These are phyloP conservation scores for Raphanus raphanistrum DNA, from an alignment of 345 rosid species.

Conservation along the genomic window DNA sequence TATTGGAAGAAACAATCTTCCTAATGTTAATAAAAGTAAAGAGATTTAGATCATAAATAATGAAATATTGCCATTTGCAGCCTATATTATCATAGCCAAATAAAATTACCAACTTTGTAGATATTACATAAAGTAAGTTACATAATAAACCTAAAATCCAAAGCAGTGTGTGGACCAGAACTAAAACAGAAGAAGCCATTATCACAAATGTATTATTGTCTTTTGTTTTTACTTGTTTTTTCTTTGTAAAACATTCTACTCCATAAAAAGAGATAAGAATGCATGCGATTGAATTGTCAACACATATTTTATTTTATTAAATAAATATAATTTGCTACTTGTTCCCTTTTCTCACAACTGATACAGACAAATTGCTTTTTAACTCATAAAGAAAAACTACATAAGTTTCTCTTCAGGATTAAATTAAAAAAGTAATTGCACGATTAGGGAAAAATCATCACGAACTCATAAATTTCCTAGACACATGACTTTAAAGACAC, in stretches of 20 bases:
- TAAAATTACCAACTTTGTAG: background rate
- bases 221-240: background rate
- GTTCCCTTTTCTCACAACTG: background rate
- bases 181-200: background rate
- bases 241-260: background rate
- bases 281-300: background rate
- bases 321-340: background rate
- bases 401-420: background rate
- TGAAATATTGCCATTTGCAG: background rate
- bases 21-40: background rate
- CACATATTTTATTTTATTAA: background rate
- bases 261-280: background rate
- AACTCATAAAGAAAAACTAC: background rate
- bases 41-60: background rate
- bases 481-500: no score
- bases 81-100: background rate
- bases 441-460: no score
- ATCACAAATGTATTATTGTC: background rate
- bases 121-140: background rate
- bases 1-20: background rate
- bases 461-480: no score
- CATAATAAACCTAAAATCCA: background rate
- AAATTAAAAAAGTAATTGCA: background rate
- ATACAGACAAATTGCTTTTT: background rate
- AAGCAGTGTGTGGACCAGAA: slow-evolving; percentile 2